Evolutionary conservation across 2,329 filamentous ascomycete species (phyloP), one percentile per base, ranked within the genome.

Genomic region (Hypomyces perniciosus): DNA sequence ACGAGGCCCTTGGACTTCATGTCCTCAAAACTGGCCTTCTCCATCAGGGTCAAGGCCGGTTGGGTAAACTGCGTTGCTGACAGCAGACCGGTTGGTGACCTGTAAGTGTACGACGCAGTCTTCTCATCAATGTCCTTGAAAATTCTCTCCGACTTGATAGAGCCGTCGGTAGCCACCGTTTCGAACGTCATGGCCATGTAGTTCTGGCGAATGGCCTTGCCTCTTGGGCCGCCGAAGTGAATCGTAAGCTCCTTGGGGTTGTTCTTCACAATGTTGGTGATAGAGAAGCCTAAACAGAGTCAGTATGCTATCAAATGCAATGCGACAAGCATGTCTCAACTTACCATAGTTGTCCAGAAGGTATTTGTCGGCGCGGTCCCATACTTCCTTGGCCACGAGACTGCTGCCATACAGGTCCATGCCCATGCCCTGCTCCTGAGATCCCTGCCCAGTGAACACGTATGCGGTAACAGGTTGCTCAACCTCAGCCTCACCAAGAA

Each of bases 111-210:
- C 0, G 88, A 97, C 5, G 88, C 88, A 2, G 92, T 97, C 66
- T 79, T 85, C 73, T 97, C 93, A 63, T 86, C 82, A 62, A 99
- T 91, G 64, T 95, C 91, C 77, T 99, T 97, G 81, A 99, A 99
- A 67, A 99, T 99, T 74, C 92, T 95, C 78, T 99, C 93, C 0
- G 93, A 96, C 73, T 96, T 97, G 75, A 96, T 90, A 34, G 83
- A 83, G 28, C 93, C 93, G 68, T 99, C 93, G 2, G 88, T 76
- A 53, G 86, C 87, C 48, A 99, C 90, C n/a, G 92, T 95, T 76
- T 99, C 93, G 71, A 97, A 99, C 44, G 92, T 97, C 93, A 99
- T 99, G 54, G 92, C 85, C 87, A 97, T 97, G 78, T 99, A 99
- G 73, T 99, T 99, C 66, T 96, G 87, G 56, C 93, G 90, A 61